These are phyloP conservation scores for Phaeosphaeriaceae sp. DNA, from an alignment of 2,329 filamentous ascomycete species.

Conservation along the genomic window DNA sequence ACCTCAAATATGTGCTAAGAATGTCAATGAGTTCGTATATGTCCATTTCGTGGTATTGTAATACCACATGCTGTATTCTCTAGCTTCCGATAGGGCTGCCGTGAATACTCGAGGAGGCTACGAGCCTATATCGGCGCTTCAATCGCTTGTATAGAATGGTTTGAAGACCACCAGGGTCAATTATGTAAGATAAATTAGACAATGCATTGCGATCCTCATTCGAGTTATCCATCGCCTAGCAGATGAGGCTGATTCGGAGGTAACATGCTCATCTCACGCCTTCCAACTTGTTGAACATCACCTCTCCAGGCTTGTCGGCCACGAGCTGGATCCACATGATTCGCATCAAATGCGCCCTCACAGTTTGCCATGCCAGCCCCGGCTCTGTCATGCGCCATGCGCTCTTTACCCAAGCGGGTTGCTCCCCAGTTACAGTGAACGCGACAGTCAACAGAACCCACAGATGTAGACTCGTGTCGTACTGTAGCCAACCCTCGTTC, in stretches of 20 bases:
- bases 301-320: not conserved
- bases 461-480: constrained; percentile 40
- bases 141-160: no score
- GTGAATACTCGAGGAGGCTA: no score
- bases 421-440: not conserved
- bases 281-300: not conserved
- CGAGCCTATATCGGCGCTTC: no score
- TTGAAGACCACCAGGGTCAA: no score
- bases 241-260: not conserved
- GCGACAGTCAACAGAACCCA: not conserved
- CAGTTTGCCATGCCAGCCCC: not conserved
- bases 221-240: constrained; percentile 29
- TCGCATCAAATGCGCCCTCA: not conserved
- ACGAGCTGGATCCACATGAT: constrained; percentile 35
- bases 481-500: not conserved
- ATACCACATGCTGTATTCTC: no score
- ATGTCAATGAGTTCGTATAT: no score
- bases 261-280: not conserved
- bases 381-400: not conserved
- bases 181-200: no score
- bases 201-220: no score
- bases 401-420: not conserved
- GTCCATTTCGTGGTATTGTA: no score
- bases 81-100: no score
- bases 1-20: no score